Evolutionary conservation across 306 rosid genomes (phyloP).

Genomic region (Inga leiocalycina): DNA sequence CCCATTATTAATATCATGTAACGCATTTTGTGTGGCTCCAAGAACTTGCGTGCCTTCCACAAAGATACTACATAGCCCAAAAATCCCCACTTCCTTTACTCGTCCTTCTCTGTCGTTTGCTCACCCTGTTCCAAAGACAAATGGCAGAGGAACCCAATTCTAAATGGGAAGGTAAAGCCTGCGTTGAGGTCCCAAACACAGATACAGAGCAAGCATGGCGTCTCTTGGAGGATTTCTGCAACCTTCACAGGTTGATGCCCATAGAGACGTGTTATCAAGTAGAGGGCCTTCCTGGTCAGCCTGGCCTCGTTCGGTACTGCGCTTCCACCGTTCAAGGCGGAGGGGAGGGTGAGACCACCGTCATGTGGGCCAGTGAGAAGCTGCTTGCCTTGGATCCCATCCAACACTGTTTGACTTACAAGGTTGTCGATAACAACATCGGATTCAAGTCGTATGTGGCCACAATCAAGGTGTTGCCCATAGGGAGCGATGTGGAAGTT

Average conservation of each 20-base stretch:
- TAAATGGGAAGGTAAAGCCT: slow-evolving; percentile 52
- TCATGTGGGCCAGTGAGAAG: slow-evolving; percentile 61
- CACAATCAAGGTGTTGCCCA: slow-evolving; percentile 35
- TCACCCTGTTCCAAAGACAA: background rate
- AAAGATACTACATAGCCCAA: background rate
- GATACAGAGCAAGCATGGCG: slow-evolving; percentile 42
- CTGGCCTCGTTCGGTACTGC: slow-evolving; percentile 57
- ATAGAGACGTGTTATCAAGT: slow-evolving; percentile 46
- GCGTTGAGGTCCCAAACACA: slow-evolving; percentile 17
- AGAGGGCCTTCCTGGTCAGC: slow-evolving; percentile 49
- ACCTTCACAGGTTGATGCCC: slow-evolving; percentile 45
- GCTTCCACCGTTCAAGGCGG: slow-evolving; percentile 18
- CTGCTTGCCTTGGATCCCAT: slow-evolving; percentile 49
- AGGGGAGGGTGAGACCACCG: background rate
- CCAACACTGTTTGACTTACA: slow-evolving; percentile 50
- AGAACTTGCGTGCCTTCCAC: background rate
- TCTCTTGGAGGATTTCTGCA: slow-evolving; percentile 59
- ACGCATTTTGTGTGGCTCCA: background rate
- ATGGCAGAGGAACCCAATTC: slow-evolving; percentile 29
- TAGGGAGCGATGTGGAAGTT: background rate
- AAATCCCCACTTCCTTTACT: background rate
- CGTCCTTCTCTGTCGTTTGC: background rate
- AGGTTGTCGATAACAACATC: slow-evolving; percentile 45
- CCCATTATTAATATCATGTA: background rate
- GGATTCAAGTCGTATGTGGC: slow-evolving; percentile 56